phyloP scores from a whole-genome alignment of 225 moss, liverwort and hornwort species.

The Polytrichum commune region DNA sequence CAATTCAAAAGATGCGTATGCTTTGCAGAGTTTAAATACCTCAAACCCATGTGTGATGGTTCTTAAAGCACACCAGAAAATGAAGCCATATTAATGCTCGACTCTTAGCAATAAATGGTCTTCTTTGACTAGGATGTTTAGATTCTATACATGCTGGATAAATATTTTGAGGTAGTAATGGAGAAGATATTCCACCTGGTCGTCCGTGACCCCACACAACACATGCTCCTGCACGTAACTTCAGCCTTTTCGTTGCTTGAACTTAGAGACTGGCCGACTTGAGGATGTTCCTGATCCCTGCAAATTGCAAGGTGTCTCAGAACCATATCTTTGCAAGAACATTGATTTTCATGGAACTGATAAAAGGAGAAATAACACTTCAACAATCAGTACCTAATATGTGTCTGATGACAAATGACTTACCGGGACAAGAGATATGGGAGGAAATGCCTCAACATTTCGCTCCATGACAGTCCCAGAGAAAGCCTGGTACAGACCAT shows the following conservation, averaged over 20 bases:
- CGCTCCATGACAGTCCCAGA: slow-evolving; percentile 57
- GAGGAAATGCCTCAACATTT: slow-evolving; percentile 35
- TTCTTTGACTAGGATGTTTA: no score
- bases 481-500: slow-evolving; percentile 32
- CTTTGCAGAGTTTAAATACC: no score
- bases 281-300: slow-evolving; percentile 39
- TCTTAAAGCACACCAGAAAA: no score
- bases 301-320: slow-evolving; percentile 12
- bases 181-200: no score
- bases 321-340: slow-evolving; percentile 3
- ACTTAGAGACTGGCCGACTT: slow-evolving; percentile 57
- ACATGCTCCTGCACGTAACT: neutral
- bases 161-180: no score
- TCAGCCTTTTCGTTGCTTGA: slow-evolving; percentile 53
- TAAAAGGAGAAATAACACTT: neutral
- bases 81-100: no score
- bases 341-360: neutral
- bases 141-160: no score
- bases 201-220: neutral
- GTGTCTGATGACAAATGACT: slow-evolving; percentile 14
- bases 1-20: no score
- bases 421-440: slow-evolving; percentile 26
- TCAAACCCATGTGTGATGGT: no score
- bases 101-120: no score
- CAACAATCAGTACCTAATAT: slow-evolving; percentile 1